Evolutionary conservation across 768 basidiomycete genomes (phyloP).

Genomic region (Scleroderma bovista): DNA sequence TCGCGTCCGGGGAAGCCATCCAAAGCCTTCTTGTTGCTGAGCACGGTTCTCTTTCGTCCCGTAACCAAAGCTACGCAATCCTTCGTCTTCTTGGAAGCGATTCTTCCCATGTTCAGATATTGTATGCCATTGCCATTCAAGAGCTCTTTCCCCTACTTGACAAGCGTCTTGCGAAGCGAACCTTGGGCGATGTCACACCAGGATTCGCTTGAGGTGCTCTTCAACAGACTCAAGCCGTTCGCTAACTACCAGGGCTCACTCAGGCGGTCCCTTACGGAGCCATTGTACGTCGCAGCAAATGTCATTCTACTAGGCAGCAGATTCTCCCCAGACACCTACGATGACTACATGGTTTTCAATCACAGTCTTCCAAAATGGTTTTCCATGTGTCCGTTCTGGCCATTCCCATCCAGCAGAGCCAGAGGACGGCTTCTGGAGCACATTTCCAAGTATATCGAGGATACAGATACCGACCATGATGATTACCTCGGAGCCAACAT

Average conservation of each 20-base stretch:
- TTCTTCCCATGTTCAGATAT: constrained; percentile 1
- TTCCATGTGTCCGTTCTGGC: constrained; percentile 6
- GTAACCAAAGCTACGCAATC: constrained; percentile 8
- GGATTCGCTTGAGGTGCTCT: too few relatives aligned
- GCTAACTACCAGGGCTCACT: constrained; percentile 8
- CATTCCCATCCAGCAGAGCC: constrained; percentile 12
- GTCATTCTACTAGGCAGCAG: constrained; percentile 11
- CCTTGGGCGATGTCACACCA: constrained; percentile 8
- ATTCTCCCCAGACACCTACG: constrained; percentile 16
- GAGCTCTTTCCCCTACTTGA: constrained; percentile 19
- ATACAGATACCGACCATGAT: constrained; percentile 4
- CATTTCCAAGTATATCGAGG: constrained; percentile 12
- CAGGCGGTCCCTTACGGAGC: constrained; percentile 10
- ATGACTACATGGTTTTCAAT: constrained; percentile 15
- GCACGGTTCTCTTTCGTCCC: constrained; percentile 7
- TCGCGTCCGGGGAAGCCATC: constrained; percentile 14
- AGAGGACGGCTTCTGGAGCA: constrained; percentile 4
- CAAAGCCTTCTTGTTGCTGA: constrained; percentile 5
- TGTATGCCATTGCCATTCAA: constrained; percentile 14
- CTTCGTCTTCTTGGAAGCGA: constrained; percentile 9
- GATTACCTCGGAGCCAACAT: constrained; percentile 10
- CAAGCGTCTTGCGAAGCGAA: constrained; percentile 12
- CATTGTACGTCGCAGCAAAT: constrained; percentile 15
- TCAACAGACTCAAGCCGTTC: constrained; percentile 8
- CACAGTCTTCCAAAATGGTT: constrained; percentile 17